Evolutionary conservation across 2,329 filamentous ascomycete species (phyloP), one percentile per base, ranked within the genome.

Genomic region (Pezicula rhizophila): DNA sequence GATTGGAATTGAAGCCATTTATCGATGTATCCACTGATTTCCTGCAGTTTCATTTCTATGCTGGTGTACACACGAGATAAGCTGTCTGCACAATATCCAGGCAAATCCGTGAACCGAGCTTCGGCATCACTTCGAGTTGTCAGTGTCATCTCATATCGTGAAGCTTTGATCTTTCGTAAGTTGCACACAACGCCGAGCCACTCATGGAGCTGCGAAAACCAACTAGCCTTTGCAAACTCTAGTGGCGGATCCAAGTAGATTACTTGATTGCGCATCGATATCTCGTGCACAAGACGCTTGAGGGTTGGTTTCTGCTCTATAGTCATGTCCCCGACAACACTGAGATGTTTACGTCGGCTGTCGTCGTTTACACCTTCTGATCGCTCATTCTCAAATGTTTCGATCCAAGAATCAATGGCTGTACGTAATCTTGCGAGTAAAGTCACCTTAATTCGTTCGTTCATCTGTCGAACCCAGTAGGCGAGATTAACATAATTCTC

Each of bases 1-100:
- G 92, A 97, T 68, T 99, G 93, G 70, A 97, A 99, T 60, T 96
- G 93, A 41, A 99, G 76, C 93, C 93, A 99, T 68, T 97, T 95
- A 65, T 96, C 90, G 8, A 99, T 89, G 59, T 99, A 99, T 4
- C 77, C 76, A 34, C 87, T 81, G 28, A 97, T 89, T 39, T 87
- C 83, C 14, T 78, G 75, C 4, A 99, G 72, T 68, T 93, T 95
- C 56, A 80, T 81, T 67, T 97, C 91, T 8, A 99, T 80, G 0
- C 85, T 84, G 31, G 78, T 77, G 64, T 97, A 96, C 1, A 95
- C 91, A 52, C 84, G 79, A 41, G 83, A 79, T 17, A 99, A 77
- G 49, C 87, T 80, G 42, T 85, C 79, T 17, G 90, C 88, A 67
- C 92, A 97, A 62, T 87, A 81, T 49, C 84, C 82, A 1, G 92